These are phyloP conservation scores for Meyerozyma athensensis DNA, from an alignment of 1,139 yeast species.

Conservation along the genomic window DNA sequence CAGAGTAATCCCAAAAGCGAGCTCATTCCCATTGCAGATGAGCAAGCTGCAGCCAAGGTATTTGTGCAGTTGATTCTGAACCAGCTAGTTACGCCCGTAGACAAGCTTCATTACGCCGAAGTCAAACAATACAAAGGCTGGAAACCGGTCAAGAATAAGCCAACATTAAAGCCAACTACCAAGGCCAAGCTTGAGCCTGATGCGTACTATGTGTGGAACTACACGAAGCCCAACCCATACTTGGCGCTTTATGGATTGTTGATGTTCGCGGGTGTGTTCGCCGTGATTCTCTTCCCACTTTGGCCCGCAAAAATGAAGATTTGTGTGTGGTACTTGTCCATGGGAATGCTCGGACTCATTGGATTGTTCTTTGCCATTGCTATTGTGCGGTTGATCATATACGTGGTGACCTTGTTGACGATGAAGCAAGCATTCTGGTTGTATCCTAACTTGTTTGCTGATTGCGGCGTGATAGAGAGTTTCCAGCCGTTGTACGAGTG, in stretches of 20 bases:
- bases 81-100: slow-evolving; percentile 71
- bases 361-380: slow-evolving; percentile 77
- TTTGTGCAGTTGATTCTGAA: slow-evolving; percentile 67
- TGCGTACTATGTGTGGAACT: slow-evolving; percentile 83
- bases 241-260: slow-evolving; percentile 60
- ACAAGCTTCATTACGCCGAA: slow-evolving; percentile 66
- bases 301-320: slow-evolving; percentile 92
- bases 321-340: slow-evolving; percentile 87
- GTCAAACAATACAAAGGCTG: slow-evolving; percentile 58
- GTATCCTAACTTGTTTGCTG: slow-evolving; percentile 93
- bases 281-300: slow-evolving; percentile 84
- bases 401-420: slow-evolving; percentile 54
- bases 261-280: slow-evolving; percentile 63
- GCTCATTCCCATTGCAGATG: slow-evolving; percentile 52
- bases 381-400: slow-evolving; percentile 70
- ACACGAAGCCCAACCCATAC: slow-evolving; percentile 69
- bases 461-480: slow-evolving; percentile 90
- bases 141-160: slow-evolving; percentile 69
- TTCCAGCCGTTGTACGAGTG: slow-evolving; percentile 86
- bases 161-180: slow-evolving; percentile 60
- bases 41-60: slow-evolving; percentile 56
- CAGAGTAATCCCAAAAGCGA: slow-evolving; percentile 50
- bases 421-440: slow-evolving; percentile 81
- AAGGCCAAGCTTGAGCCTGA: slow-evolving; percentile 74
- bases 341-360: slow-evolving; percentile 69